These are phyloP conservation scores for Kazachstania martiniae DNA, from an alignment of 805 yeast genomes.

Conservation along the genomic window DNA sequence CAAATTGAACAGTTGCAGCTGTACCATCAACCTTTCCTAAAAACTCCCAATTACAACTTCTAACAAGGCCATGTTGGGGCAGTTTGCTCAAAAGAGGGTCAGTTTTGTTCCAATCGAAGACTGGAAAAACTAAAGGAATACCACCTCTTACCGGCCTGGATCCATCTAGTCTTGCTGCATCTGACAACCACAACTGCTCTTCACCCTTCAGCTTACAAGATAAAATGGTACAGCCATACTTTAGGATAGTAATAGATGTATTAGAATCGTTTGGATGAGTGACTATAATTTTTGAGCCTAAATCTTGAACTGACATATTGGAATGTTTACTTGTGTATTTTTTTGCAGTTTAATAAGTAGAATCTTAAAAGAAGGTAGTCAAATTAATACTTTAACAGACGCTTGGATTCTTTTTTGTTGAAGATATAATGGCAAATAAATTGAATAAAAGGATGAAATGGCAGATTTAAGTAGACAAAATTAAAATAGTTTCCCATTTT, in stretches of 20 bases:
- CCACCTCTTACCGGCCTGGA: conserved; percentile 95
- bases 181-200: conserved; percentile 73
- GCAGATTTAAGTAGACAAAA: too few relatives aligned
- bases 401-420: too few relatives aligned
- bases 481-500: too few relatives aligned
- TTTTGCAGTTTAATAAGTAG: too few relatives aligned
- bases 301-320: conserved; percentile 55
- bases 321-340: not conserved
- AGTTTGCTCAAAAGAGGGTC: conserved; percentile 47
- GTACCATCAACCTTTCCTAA: conserved; percentile 64
- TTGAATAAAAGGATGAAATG: too few relatives aligned
- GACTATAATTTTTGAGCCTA: conserved; percentile 47
- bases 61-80: conserved; percentile 94
- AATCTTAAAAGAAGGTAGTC: too few relatives aligned
- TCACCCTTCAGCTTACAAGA: conserved; percentile 65
- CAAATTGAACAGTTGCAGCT: conserved; percentile 78
- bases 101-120: conserved; percentile 59
- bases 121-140: conserved; percentile 89
- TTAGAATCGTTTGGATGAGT: conserved; percentile 39
- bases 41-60: conserved; percentile 83
- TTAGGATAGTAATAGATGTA: conserved; percentile 56
- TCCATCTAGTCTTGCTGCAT: conserved; percentile 76
- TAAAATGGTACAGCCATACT: conserved; percentile 76
- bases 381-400: too few relatives aligned
- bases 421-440: too few relatives aligned